Evolutionary conservation across 2,329 filamentous ascomycete species (phyloP), one percentile per base, ranked within the genome.

Genomic region (Alternaria incomplexa): DNA sequence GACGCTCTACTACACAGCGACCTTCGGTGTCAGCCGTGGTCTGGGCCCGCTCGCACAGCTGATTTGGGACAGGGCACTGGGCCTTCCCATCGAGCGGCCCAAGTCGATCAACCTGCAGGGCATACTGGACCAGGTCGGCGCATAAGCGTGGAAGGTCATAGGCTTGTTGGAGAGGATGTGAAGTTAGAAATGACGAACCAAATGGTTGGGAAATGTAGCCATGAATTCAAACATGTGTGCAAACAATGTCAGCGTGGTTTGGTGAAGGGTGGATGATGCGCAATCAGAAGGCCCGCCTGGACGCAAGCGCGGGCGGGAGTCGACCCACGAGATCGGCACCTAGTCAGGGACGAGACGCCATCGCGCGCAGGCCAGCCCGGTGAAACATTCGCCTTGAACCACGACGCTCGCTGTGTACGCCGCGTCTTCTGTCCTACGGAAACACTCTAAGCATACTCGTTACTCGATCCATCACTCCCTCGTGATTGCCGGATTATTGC

Each of bases 21-120:
- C 88, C 6, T 90, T 90, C 72, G 88, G 88, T 71, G 88, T 90
- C 90, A 89, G 86, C 79, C 85, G 88, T 79, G 87, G 87, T 56
- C 85, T 99, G 15, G 96, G 96, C 8, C 96, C 96, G 22, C 86
- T 99, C 52, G 93, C 93, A 46, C 96, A 99, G 82, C 86, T 99
- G 68, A 91, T 99, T 79, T 98, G 96, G 96, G 95, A 98, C 80
- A 89, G 96, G 53, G 94, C 94, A 15, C 83, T 99, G 66, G 96
- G 96, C 57, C 85, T 98, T 78, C 96, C 96, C 11, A 99, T 99
- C 76, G 96, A 99, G 89, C 87, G 95, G 66, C 96, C 96, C 53
- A 99, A 99, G 91, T 97, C 93, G 82, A 97, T 98, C 79, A 96
- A 97, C 83, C 85, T 99, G 59, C 87, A 92, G 80, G 95, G 95